Conservation (phyloP, 2,329 filamentous ascomycete genomes). For the Aureobasidium lini region DNA sequence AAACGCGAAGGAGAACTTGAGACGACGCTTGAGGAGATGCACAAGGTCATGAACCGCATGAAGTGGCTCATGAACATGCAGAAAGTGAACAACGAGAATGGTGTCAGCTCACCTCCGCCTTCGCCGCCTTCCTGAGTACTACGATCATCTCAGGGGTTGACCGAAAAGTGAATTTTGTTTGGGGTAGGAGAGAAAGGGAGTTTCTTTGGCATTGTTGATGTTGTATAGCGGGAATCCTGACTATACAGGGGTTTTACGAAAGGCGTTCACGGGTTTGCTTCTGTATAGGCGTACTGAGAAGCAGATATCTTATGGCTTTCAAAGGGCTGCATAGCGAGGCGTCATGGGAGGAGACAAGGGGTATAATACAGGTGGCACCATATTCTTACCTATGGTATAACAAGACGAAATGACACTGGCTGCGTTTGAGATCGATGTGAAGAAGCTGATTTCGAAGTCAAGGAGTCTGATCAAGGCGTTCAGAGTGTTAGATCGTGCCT, state of each 20-base stretch:
- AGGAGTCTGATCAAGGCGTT: neutral
- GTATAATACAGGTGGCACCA: neutral
- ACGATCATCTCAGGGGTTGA: neutral
- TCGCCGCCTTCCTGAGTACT: neutral
- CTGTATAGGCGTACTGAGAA: neutral
- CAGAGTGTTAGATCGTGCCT: neutral
- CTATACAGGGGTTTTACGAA: neutral
- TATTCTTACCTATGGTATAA: neutral
- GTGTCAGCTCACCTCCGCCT: constrained; percentile 5
- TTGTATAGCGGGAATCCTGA: neutral
- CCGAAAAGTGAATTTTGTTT: neutral
- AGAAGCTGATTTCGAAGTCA: neutral
- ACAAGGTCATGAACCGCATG: constrained; percentile 58
- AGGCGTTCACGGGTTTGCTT: constrained; percentile 2
- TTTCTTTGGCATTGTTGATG: neutral
- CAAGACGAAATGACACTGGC: neutral
- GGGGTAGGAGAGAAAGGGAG: neutral
- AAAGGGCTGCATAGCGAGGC: constrained; percentile 8
- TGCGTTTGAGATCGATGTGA: neutral
- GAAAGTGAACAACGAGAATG: constrained; percentile 26
- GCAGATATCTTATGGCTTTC: neutral
- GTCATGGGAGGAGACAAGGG: neutral
- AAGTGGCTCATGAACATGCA: constrained; percentile 66
- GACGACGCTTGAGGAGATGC: constrained; percentile 49
- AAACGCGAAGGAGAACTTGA: constrained; percentile 56